Evolutionary conservation across 2,329 filamentous ascomycete genomes (phyloP).

Genomic region (Microsporum audouinii): DNA sequence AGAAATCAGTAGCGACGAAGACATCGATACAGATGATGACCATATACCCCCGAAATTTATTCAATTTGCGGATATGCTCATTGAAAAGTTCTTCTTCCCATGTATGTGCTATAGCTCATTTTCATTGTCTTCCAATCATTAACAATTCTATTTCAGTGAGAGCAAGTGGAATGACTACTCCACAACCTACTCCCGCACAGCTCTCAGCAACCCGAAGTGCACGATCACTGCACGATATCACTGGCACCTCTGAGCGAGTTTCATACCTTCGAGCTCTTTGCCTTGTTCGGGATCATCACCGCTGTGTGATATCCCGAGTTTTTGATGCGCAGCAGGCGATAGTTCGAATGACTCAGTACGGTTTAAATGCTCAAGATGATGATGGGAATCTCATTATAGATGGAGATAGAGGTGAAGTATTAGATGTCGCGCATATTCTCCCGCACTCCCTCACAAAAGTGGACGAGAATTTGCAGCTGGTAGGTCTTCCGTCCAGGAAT

Average conservation of each 20-base stretch:
- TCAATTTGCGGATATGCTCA: constrained; percentile 12
- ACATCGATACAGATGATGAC: constrained; percentile 3
- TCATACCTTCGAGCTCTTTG: constrained; percentile 12
- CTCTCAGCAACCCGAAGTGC: constrained; percentile 10
- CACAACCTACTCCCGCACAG: constrained; percentile 13
- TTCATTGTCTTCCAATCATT: neutral
- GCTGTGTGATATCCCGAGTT: constrained; percentile 15
- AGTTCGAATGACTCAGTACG: constrained; percentile 9
- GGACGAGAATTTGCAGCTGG: constrained; percentile 10
- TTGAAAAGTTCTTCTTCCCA: constrained; percentile 15
- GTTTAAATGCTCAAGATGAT: constrained; percentile 13
- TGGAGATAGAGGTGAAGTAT: constrained; percentile 11
- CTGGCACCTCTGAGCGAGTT: constrained; percentile 6
- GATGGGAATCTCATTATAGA: constrained; percentile 11
- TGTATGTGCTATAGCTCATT: constrained; percentile 2
- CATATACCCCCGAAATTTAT: neutral
- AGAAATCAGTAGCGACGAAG: constrained; percentile 3
- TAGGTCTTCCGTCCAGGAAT: constrained; percentile 3
- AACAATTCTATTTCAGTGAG: constrained; percentile 9
- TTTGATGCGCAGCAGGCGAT: constrained; percentile 14
- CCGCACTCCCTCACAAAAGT: constrained; percentile 14
- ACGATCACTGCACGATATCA: neutral
- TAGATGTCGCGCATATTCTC: constrained; percentile 15
- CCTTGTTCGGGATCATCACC: constrained; percentile 13
- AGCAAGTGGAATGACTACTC: constrained; percentile 12